A percentile compares a stretch with the other conserved stretches of the same genome.
These are phyloP conservation scores for Colletotrichum caudatum DNA, from an alignment of 2,329 filamentous ascomycete genomes.

Conservation along the genomic window DNA sequence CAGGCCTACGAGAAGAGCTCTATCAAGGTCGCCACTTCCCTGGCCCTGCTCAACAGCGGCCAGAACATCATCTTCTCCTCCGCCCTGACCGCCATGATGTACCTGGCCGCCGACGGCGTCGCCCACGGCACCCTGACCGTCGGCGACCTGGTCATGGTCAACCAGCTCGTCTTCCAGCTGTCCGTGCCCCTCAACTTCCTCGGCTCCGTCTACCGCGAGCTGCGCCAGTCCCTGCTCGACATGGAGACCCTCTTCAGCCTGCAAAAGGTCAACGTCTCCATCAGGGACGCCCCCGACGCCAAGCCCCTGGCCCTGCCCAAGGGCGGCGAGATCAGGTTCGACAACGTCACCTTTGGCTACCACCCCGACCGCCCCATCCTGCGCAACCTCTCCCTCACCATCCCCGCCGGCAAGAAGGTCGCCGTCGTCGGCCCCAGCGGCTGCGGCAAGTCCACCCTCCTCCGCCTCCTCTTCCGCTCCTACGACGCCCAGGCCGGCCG, in stretches of 20 bases:
- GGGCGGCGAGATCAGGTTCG: conserved; percentile 91
- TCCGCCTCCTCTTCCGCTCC: conserved; percentile 91
- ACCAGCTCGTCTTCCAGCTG: conserved; percentile 97
- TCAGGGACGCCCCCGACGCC: conserved; percentile 82
- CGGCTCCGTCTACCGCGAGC: conserved; percentile 96
- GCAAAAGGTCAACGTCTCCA: conserved; percentile 93
- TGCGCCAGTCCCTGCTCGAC: conserved; percentile 92
- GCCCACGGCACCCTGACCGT: conserved; percentile 85
- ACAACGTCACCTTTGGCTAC: conserved; percentile 96
- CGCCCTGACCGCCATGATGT: conserved; percentile 97
- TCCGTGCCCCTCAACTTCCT: conserved; percentile 97
- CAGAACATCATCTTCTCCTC: conserved; percentile 98
- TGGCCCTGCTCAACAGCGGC: conserved; percentile 92
- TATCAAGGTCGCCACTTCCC: conserved; percentile 95
- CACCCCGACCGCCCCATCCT: conserved; percentile 88
- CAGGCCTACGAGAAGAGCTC: conserved; percentile 90
- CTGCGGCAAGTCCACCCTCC: conserved; percentile 94
- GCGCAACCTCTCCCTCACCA: conserved; percentile 84
- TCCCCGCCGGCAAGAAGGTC: conserved; percentile 95
- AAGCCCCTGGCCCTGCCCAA: conserved; percentile 77
- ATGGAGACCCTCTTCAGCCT: conserved; percentile 99
- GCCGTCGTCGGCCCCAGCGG: conserved; percentile 95
- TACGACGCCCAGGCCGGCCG: conserved; percentile 90
- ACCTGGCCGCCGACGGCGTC: conserved; percentile 90
- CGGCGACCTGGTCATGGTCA: conserved; percentile 97